phyloP scores from a whole-genome alignment of 2,329 filamentous ascomycete species.

The Alternaria dauci region DNA sequence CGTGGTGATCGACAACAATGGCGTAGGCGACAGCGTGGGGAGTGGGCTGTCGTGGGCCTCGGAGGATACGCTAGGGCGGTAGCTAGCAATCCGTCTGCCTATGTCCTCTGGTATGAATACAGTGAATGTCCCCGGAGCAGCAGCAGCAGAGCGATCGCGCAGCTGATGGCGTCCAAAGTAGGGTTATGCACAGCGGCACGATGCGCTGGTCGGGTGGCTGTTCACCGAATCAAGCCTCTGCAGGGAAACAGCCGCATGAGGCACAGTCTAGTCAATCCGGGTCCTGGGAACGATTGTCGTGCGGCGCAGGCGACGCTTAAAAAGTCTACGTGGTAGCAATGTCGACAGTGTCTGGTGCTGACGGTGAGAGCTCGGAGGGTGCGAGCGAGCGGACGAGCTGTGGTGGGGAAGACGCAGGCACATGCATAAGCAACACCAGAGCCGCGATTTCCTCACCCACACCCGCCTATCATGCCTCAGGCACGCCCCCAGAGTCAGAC shows the following conservation, averaged over 20 bases:
- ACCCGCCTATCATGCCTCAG: slow-evolving; percentile 16
- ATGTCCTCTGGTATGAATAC: neutral
- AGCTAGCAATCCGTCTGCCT: neutral
- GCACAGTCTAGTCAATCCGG: slow-evolving; percentile 10
- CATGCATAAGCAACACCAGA: slow-evolving; percentile 26
- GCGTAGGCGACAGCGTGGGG: slow-evolving; percentile 13
- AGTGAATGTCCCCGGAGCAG: neutral
- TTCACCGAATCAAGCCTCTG: slow-evolving; percentile 10
- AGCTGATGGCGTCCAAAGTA: slow-evolving; percentile 8
- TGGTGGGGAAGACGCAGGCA: slow-evolving; percentile 22
- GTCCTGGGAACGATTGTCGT: slow-evolving; percentile 11
- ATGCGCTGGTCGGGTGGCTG: slow-evolving; percentile 17
- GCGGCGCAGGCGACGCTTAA: slow-evolving; percentile 13
- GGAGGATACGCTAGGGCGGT: slow-evolving; percentile 6
- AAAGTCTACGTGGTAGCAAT: slow-evolving; percentile 1
- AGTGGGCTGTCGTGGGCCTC: slow-evolving; percentile 10
- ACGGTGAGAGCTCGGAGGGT: slow-evolving; percentile 13
- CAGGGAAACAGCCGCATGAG: slow-evolving; percentile 15
- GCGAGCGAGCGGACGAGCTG: neutral
- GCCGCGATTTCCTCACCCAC: slow-evolving; percentile 12
- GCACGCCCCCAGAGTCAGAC: slow-evolving; percentile 26
- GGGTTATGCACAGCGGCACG: slow-evolving; percentile 14
- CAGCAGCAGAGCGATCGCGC: slow-evolving; percentile 4
- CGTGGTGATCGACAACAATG: slow-evolving; percentile 14
- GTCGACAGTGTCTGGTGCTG: slow-evolving; percentile 8